Conservation (phyloP, 345 rosid genomes). For the Alliaria petiolata region DNA sequence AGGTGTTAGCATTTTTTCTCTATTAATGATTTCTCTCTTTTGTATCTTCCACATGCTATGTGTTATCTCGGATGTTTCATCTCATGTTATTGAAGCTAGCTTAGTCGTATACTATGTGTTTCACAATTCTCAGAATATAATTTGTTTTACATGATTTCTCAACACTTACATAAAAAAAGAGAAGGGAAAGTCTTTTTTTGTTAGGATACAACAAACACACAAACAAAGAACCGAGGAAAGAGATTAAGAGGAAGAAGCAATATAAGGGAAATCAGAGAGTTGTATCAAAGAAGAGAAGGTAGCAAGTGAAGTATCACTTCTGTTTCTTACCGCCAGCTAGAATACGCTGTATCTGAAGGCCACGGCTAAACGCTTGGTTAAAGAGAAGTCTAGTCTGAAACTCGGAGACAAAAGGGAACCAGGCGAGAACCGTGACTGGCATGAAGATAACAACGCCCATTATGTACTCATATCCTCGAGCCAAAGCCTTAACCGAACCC, state of each 20-base stretch:
- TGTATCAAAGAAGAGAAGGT: background rate
- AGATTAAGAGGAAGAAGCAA: background rate
- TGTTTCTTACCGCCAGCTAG: slow-evolving; percentile 88
- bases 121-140: background rate
- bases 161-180: background rate
- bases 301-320: slow-evolving; percentile 29
- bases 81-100: too few species aligned
- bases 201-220: slow-evolving; percentile 4
- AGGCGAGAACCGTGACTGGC: slow-evolving; percentile 75
- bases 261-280: background rate
- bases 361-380: slow-evolving; percentile 99
- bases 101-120: too few species aligned
- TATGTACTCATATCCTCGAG: slow-evolving; percentile 83
- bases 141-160: background rate
- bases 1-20: too few species aligned
- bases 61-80: too few species aligned
- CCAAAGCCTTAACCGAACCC: slow-evolving; percentile 88
- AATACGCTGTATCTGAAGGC: slow-evolving; percentile 94
- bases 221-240: background rate
- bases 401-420: slow-evolving; percentile 96
- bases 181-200: background rate
- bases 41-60: too few species aligned
- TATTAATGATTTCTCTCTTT: too few species aligned
- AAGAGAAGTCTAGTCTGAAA: slow-evolving; percentile 90
- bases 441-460: slow-evolving; percentile 69